Percentiles rank a stretch among this genome's conserved stretches.
Evolutionary conservation across 495 filamentous ascomycete genomes (phyloP).

Genomic region (Staphylotrichum longicolle): DNA sequence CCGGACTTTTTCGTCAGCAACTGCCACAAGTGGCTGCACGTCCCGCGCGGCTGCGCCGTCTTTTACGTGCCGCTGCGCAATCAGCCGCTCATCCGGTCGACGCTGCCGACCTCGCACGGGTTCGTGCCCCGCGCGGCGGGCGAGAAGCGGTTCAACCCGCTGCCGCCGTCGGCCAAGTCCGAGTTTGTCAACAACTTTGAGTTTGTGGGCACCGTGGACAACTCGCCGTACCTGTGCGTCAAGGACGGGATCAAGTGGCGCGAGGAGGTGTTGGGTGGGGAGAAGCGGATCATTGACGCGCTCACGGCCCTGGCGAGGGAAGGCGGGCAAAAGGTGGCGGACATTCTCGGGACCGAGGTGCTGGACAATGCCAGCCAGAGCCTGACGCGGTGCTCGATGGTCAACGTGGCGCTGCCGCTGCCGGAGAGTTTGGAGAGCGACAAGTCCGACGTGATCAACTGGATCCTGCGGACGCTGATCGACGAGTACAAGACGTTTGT

Average conservation of each 20-base stretch:
- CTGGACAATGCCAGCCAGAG: constrained; percentile 56
- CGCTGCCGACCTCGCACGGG: constrained; percentile 69
- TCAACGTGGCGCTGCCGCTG: constrained; percentile 74
- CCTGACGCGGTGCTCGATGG: constrained; percentile 52
- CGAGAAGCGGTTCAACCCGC: constrained; percentile 44
- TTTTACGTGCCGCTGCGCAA: constrained; percentile 74
- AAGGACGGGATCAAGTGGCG: constrained; percentile 69
- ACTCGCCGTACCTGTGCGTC: constrained; percentile 66
- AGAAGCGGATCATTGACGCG: constrained; percentile 64
- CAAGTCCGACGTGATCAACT: constrained; percentile 44
- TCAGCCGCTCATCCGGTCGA: constrained; percentile 69
- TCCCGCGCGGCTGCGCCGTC: constrained; percentile 75
- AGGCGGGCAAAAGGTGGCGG: constrained; percentile 58
- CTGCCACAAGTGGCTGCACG: constrained; percentile 88
- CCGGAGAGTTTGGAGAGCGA: constrained; percentile 27
- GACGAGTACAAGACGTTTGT: constrained; percentile 69
- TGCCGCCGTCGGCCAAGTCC: constrained; percentile 47
- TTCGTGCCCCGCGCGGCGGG: constrained; percentile 41
- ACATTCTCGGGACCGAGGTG: constrained; percentile 66
- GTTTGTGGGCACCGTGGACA: constrained; percentile 74
- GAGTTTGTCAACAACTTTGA: constrained; percentile 70
- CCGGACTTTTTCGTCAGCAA: constrained; percentile 85
- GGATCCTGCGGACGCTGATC: constrained; percentile 56
- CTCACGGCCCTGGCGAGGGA: constrained; percentile 53
- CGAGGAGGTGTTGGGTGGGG: constrained; percentile 67